phyloP scores from a whole-genome alignment of 176 grass and related monocot species.

The Carex littledalei region DNA sequence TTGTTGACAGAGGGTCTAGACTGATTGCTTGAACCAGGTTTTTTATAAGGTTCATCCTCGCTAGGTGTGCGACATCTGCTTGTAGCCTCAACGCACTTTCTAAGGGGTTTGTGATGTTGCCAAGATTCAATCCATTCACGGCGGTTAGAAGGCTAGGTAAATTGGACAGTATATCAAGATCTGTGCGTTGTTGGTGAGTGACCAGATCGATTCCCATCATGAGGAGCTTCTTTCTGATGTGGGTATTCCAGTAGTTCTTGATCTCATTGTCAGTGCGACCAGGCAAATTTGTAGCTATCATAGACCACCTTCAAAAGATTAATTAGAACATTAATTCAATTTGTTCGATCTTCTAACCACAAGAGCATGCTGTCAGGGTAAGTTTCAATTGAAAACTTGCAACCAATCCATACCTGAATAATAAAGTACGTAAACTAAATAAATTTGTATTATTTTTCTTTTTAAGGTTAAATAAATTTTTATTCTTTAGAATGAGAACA shows the following conservation, averaged over 20 bases:
- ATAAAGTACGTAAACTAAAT: not conserved
- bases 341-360: too few species aligned
- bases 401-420: not conserved
- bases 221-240: conserved; percentile 28
- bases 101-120: not conserved
- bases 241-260: conserved; percentile 39
- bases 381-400: not conserved
- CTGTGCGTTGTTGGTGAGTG: not conserved
- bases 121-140: not conserved
- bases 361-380: not conserved
- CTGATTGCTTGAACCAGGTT: not conserved
- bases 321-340: not conserved
- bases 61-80: not conserved
- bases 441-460: not conserved
- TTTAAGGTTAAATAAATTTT: not conserved
- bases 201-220: conserved; percentile 18
- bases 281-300: conserved; percentile 27
- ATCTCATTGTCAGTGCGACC: conserved; percentile 36
- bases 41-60: not conserved
- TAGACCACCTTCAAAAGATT: conserved; percentile 27
- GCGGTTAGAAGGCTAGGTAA: not conserved
- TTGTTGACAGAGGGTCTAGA: not conserved
- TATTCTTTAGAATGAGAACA: not conserved
- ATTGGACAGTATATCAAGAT: not conserved
- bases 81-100: not conserved